A percentile compares a stretch with the other conserved stretches of the same genome.
phyloP scores from a whole-genome alignment of 2,329 filamentous ascomycete species.

The Trichoderma polysporum region DNA sequence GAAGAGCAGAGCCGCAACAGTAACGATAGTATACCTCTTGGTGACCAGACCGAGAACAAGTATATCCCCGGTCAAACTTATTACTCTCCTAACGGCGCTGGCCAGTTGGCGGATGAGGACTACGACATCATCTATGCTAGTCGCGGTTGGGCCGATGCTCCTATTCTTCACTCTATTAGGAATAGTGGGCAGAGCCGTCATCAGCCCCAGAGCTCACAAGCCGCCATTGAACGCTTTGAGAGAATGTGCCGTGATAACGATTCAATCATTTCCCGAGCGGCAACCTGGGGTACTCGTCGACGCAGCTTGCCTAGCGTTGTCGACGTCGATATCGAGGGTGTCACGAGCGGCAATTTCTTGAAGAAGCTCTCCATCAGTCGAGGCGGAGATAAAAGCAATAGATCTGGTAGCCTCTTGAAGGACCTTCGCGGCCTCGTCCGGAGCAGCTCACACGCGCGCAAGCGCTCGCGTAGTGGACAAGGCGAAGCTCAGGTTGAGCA shows the following conservation, averaged over 20 bases:
- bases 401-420: conserved; percentile 50
- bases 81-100: conserved; percentile 41
- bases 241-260: conserved; percentile 54
- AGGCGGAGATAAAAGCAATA: conserved; percentile 42
- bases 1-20: conserved; percentile 32
- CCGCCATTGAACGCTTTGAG: conserved; percentile 54
- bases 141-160: conserved; percentile 51
- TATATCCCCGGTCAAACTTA: conserved; percentile 52
- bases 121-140: conserved; percentile 49
- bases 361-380: conserved; percentile 60
- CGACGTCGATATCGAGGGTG: conserved; percentile 55
- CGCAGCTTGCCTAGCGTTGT: conserved; percentile 60
- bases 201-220: conserved; percentile 53
- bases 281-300: conserved; percentile 69
- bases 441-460: conserved; percentile 45
- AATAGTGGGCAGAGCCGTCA: conserved; percentile 31
- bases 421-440: conserved; percentile 51
- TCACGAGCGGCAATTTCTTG: conserved; percentile 60
- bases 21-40: conserved; percentile 46
- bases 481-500: conserved; percentile 32
- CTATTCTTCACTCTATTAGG: conserved; percentile 47
- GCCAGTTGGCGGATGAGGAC: conserved; percentile 47
- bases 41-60: conserved; percentile 51
- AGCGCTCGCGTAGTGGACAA: conserved; percentile 46
- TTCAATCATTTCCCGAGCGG: conserved; percentile 61